Percentiles rank a stretch among this genome's conserved stretches.
These are phyloP conservation scores for Aspergillus viridinutans DNA, from an alignment of 2,329 filamentous ascomycete genomes.

Conservation along the genomic window DNA sequence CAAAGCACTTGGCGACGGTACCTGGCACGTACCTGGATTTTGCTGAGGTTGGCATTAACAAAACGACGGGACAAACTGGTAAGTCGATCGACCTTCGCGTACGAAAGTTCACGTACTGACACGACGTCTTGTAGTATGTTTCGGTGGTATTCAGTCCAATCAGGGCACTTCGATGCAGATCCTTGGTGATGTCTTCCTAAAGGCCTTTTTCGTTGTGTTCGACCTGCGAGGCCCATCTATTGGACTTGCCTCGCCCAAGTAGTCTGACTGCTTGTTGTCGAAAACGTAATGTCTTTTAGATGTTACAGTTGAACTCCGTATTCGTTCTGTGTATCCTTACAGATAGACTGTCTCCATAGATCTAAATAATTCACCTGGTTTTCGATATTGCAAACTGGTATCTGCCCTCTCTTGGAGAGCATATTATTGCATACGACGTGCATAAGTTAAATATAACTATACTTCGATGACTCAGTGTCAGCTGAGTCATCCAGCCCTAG, in stretches of 20 bases:
- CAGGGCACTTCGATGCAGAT: slow-evolving; percentile 54
- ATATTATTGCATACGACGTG: background rate
- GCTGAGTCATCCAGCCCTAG: background rate
- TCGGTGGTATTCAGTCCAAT: slow-evolving; percentile 58
- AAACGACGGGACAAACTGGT: slow-evolving; percentile 36
- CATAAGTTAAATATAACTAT: background rate
- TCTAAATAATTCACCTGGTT: background rate
- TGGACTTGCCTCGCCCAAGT: slow-evolving; percentile 47
- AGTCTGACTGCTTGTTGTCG: background rate
- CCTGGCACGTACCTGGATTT: slow-evolving; percentile 56
- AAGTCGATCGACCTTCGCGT: slow-evolving; percentile 18
- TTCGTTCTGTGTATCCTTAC: background rate
- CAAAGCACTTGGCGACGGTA: slow-evolving; percentile 48
- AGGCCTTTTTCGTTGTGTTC: slow-evolving; percentile 59
- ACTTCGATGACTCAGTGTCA: background rate
- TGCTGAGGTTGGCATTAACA: slow-evolving; percentile 46
- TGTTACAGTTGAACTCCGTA: background rate
- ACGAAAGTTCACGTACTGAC: slow-evolving; percentile 12
- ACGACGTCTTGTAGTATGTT: slow-evolving; percentile 41
- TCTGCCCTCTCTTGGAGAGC: background rate
- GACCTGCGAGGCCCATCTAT: slow-evolving; percentile 47
- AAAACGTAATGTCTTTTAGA: background rate
- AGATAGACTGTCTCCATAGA: background rate
- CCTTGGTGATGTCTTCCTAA: slow-evolving; percentile 59
- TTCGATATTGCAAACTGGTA: background rate